Evolutionary conservation across 1,284 basidiomycete species (phyloP).

Genomic region (Sporisorium scitamineum): DNA sequence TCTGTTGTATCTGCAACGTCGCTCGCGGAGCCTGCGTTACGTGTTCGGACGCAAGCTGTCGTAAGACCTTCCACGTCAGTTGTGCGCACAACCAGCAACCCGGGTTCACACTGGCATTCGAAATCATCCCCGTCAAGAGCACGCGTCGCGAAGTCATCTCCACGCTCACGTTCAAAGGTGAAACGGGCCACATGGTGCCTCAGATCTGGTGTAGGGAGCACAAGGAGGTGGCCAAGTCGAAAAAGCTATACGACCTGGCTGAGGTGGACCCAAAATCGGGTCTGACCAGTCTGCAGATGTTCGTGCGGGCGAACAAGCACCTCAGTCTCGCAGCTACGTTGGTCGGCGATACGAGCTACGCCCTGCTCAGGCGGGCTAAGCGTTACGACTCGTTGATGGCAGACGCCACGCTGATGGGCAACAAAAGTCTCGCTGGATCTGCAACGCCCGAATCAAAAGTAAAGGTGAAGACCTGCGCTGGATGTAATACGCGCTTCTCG

Average conservation of each 20-base stretch:
- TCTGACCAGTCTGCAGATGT: constrained; percentile 87
- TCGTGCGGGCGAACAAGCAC: constrained; percentile 84
- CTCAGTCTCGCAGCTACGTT: constrained; percentile 68
- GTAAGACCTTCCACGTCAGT: constrained; percentile 82
- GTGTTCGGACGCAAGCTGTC: constrained; percentile 80
- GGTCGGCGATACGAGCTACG: constrained; percentile 49
- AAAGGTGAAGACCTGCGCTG: constrained; percentile 18
- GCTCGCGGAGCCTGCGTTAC: constrained; percentile 80
- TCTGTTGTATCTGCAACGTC: constrained; percentile 75
- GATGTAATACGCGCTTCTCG: constrained; percentile 41
- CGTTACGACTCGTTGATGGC: constrained; percentile 40
- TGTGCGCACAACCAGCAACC: constrained; percentile 85
- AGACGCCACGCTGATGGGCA: background rate
- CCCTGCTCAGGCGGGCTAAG: constrained; percentile 58
- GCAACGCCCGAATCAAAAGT: background rate
- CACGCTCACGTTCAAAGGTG: constrained; percentile 85
- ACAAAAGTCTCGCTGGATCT: constrained; percentile 1
- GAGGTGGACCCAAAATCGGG: constrained; percentile 82
- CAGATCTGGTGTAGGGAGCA: constrained; percentile 86
- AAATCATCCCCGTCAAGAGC: constrained; percentile 80
- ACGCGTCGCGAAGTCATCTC: constrained; percentile 70
- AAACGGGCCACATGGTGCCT: constrained; percentile 83
- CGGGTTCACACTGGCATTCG: constrained; percentile 84
- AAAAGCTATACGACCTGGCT: constrained; percentile 82
- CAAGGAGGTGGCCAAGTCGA: constrained; percentile 74